Evolutionary conservation across 148 eudicot species (phyloP).

Genomic region (Vaccinium macrocarpon): DNA sequence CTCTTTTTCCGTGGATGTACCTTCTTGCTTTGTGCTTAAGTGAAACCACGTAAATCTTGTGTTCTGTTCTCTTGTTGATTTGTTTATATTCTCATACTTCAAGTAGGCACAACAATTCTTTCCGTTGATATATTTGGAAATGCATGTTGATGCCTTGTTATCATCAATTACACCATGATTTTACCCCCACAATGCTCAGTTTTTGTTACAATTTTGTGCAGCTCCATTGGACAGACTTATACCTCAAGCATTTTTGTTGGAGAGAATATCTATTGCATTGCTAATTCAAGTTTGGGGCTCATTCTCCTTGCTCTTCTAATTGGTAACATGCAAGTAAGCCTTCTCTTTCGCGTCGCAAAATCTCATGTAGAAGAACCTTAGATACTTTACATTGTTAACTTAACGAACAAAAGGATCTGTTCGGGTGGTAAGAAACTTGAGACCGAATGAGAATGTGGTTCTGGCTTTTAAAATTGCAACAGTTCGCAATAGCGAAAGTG

Average conservation of each 20-base stretch:
- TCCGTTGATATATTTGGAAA: neutral
- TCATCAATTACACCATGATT: neutral
- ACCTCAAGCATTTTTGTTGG: neutral
- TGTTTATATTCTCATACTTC: too few relatives aligned
- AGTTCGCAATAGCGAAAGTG: neutral
- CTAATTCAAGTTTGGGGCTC: conserved; percentile 9
- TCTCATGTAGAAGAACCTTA: neutral
- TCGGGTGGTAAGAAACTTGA: neutral
- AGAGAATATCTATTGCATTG: conserved; percentile 6
- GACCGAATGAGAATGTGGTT: neutral
- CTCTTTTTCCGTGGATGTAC: too few relatives aligned
- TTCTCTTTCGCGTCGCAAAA: neutral
- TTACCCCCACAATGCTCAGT: neutral
- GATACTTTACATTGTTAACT: neutral
- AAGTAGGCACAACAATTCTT: neutral
- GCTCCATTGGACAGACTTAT: conserved; percentile 14
- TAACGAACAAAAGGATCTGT: neutral
- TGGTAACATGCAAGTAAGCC: conserved; percentile 9
- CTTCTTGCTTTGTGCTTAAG: too few relatives aligned
- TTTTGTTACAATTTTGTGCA: neutral
- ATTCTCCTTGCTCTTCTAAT: conserved; percentile 7
- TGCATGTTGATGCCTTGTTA: neutral
- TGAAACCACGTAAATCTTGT: too few relatives aligned
- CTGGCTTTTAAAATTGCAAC: neutral
- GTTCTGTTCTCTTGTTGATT: too few relatives aligned